These are phyloP conservation scores for Colletotrichum falcatum DNA, from an alignment of 2,329 filamentous ascomycete genomes.

Conservation along the genomic window DNA sequence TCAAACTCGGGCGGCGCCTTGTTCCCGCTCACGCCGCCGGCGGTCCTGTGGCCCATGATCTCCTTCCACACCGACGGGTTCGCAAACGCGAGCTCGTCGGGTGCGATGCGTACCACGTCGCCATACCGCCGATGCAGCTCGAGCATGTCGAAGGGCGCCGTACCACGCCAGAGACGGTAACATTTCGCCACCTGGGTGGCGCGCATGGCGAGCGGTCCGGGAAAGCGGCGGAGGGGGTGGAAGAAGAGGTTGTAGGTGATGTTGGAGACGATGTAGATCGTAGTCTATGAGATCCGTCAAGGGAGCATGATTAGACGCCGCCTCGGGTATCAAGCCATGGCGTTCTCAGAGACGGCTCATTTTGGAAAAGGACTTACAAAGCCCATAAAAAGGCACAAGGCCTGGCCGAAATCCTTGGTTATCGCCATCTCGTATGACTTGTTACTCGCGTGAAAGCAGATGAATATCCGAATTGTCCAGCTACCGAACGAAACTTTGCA, in stretches of 20 bases:
- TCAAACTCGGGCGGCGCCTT: conserved; percentile 3
- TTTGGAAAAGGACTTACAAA: not conserved
- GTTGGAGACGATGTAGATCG: conserved; percentile 14
- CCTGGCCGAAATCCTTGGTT: not conserved
- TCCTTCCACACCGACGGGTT: conserved; percentile 53
- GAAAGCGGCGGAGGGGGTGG: conserved; percentile 50
- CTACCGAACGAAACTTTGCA: not conserved
- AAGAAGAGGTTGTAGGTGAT: conserved; percentile 50
- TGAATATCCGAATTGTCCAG: too few relatives aligned
- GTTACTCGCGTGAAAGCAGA: not conserved
- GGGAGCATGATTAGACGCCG: not conserved
- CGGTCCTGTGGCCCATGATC: conserved; percentile 50
- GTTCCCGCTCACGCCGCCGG: not conserved
- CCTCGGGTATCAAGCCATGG: not conserved
- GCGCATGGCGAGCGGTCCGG: conserved; percentile 45
- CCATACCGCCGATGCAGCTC: conserved; percentile 54
- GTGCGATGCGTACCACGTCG: conserved; percentile 59
- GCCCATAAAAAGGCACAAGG: conserved; percentile 14
- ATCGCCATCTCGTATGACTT: conserved; percentile 5
- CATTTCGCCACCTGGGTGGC: conserved; percentile 16
- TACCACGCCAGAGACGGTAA: conserved; percentile 21
- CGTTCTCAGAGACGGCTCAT: accelerated
- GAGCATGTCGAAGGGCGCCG: conserved; percentile 19
- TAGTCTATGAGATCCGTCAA: not conserved
- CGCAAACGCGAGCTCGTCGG: conserved; percentile 60